Evolutionary conservation across 2,329 filamentous ascomycete species (phyloP).

Genomic region (Aureobasidium leucospermi): DNA sequence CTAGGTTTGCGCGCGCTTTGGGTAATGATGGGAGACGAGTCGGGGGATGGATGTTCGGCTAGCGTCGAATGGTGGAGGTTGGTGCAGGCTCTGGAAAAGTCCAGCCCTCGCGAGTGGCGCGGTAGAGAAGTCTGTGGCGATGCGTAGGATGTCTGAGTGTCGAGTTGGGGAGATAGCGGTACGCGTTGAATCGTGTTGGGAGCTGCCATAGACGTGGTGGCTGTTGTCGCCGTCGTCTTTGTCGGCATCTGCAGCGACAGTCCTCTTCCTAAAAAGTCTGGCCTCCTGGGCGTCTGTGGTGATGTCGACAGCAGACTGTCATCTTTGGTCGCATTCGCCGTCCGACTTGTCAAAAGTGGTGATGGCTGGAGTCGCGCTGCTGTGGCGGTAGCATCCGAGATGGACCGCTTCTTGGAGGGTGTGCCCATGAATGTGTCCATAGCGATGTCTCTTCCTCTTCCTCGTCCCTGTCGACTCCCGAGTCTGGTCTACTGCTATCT

Average conservation of each 20-base stretch:
- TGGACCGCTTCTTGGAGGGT: constrained; percentile 35
- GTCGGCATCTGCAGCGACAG: constrained; percentile 65
- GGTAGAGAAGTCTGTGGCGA: constrained; percentile 84
- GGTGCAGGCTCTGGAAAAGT: constrained; percentile 88
- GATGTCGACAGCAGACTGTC: constrained; percentile 35
- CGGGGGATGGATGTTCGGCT: constrained; percentile 78
- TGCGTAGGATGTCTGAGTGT: constrained; percentile 75
- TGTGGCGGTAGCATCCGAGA: constrained; percentile 35
- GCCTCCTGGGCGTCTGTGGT: constrained; percentile 59
- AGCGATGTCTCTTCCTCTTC: background rate
- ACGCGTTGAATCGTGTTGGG: constrained; percentile 46
- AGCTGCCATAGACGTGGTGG: constrained; percentile 34
- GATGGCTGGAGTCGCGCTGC: constrained; percentile 33
- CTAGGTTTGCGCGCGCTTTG: constrained; percentile 51
- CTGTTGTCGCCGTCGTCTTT: constrained; percentile 35
- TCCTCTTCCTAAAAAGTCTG: constrained; percentile 55
- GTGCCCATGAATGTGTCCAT: constrained; percentile 20
- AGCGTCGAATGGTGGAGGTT: constrained; percentile 93
- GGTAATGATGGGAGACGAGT: constrained; percentile 80
- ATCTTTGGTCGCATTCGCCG: constrained; percentile 33
- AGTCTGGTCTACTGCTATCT: background rate
- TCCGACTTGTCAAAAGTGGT: constrained; percentile 37
- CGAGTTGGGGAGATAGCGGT: constrained; percentile 78
- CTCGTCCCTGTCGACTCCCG: background rate
- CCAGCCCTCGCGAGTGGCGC: constrained; percentile 78